These are phyloP conservation scores for Tetrapisispora arboricola DNA, from an alignment of 805 yeast species.

Conservation along the genomic window DNA sequence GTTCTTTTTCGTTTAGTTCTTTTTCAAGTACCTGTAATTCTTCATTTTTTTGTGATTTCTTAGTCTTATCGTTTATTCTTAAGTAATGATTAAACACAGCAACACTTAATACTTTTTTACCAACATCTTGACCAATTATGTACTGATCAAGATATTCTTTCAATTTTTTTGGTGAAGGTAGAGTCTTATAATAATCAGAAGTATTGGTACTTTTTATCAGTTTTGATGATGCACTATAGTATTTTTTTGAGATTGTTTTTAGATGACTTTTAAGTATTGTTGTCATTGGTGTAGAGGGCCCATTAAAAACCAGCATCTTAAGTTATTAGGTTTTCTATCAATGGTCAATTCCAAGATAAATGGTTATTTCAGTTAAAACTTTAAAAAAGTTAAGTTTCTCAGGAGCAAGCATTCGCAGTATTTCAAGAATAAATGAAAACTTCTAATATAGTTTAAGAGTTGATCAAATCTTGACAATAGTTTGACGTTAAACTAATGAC, in stretches of 20 bases:
- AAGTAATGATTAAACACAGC: constrained; percentile 51
- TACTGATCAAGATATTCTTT: constrained; percentile 39
- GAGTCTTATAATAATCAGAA: constrained; percentile 6
- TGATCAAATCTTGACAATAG: too few relatives aligned
- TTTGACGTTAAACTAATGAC: too few relatives aligned
- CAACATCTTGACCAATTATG: constrained; percentile 46
- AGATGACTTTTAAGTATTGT: neutral
- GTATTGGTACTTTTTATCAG: constrained; percentile 7
- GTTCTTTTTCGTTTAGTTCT: constrained; percentile 13
- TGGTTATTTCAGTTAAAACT: too few relatives aligned
- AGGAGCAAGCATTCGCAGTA: too few relatives aligned
- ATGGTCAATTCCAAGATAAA: too few relatives aligned
- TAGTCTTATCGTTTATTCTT: constrained; percentile 36
- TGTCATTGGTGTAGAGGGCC: neutral
- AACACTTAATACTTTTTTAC: constrained; percentile 49
- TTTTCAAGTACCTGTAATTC: constrained; percentile 22
- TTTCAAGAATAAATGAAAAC: too few relatives aligned
- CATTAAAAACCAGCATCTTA: neutral
- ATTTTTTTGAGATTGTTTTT: neutral
- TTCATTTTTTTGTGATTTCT: constrained; percentile 3
- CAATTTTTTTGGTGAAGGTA: constrained; percentile 40
- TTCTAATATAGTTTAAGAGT: too few relatives aligned
- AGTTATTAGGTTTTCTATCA: too few relatives aligned
- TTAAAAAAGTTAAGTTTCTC: too few relatives aligned
- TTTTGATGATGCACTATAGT: constrained; percentile 4